Evolutionary conservation across 495 filamentous ascomycete species (phyloP), one percentile per base, ranked within the genome.

Genomic region (Pseudomonodictys pantanalensis): DNA sequence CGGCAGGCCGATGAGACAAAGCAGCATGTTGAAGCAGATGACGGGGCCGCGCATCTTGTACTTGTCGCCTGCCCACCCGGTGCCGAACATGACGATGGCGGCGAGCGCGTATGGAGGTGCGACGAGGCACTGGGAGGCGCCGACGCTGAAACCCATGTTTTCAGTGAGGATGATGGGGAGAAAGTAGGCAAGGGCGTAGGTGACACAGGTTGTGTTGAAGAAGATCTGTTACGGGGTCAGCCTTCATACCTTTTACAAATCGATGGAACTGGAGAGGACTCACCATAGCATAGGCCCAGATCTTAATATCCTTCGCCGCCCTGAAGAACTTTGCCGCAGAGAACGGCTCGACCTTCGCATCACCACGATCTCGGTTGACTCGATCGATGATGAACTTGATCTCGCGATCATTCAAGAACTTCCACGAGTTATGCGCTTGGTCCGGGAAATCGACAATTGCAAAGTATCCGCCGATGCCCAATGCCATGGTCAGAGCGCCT

Each of bases 21-120:
- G 64, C 12, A 76, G 8, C 43, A 68, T 71, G 71, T 88, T 87
- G 72, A 80, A 77, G 26, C 78, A 65, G 29, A 89, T 67, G 57
- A 86, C 70, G 30, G 80, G 77, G 0, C 81, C 83, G 33, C 86
- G 81, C 11, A 80, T 45, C 39, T 69, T 78, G 64, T 78, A 83
- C 65, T 77, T 78, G 67, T 89, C 85, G 42, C 77, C 82, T 2
- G 79, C 47, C 72, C 77, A 82, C 47, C 79, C 79, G 2, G 74
- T 75, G 17, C 24, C 51, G 58, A 71, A 72, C 73, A 68, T 77
- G 15, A 76, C 58, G 26, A 75, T 66, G 11, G 69, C 71, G 2
- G 72, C 70, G 10, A 74, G 68, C 18, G 72, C 60, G 56, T 72
- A 77, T 2, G 76, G 76, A 2, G 78, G 78, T 0, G 77, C 74